A percentile compares a stretch with the other conserved stretches of the same genome.
phyloP scores from a whole-genome alignment of 768 basidiomycete genomes.

The Lyophyllum decastes region DNA sequence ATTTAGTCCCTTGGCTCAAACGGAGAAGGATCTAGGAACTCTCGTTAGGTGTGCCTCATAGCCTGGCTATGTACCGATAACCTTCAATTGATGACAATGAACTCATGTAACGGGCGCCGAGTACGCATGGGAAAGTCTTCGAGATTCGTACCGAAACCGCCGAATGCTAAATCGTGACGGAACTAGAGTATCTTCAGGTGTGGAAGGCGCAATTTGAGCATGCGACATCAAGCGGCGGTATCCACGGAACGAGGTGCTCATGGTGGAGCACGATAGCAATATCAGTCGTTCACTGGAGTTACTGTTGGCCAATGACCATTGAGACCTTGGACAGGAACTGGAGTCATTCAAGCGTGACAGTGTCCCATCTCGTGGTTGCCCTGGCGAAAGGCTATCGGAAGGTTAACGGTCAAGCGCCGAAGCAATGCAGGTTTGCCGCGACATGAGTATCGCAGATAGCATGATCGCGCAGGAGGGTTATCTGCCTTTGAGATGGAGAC shows the following conservation, averaged over 20 bases:
- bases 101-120: not conserved
- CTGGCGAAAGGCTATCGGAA: not conserved
- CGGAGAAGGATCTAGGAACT: not conserved
- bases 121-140: not conserved
- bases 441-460: not conserved
- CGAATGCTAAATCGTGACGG: not conserved
- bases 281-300: not conserved
- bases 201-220: no score
- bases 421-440: not conserved
- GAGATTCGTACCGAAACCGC: not conserved
- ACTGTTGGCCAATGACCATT: not conserved
- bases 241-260: not conserved
- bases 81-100: not conserved
- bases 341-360: not conserved
- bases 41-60: not conserved
- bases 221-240: not conserved
- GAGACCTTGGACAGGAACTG: not conserved
- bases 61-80: not conserved
- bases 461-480: no score
- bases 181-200: not conserved
- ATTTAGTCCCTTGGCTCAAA: not conserved
- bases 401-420: not conserved
- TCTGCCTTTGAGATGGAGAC: no score
- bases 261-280: no score
- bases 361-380: not conserved